Conservation (phyloP, 2,329 filamentous ascomycete species). For the Microdochium bolleyi region DNA sequence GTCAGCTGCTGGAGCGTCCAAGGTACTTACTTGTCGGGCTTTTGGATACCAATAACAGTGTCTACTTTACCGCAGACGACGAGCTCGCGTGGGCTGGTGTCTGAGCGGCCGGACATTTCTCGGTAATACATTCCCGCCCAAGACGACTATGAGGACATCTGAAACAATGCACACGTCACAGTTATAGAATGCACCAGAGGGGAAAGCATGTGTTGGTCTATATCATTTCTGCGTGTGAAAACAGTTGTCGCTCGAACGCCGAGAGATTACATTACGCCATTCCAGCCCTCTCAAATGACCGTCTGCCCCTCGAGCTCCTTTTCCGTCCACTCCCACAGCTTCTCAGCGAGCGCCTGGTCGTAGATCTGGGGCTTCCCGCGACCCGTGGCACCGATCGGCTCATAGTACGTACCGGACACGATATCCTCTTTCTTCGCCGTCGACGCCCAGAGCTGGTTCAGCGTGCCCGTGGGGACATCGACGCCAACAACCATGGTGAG, state of each 20-base stretch:
- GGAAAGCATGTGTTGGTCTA: neutral
- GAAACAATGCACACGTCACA: neutral
- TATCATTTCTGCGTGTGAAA: neutral
- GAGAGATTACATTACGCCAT: neutral
- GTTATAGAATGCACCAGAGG: neutral
- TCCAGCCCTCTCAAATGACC: neutral
- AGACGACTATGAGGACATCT: neutral
- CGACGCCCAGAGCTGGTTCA: slow-evolving; percentile 34
- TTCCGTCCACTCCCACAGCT: neutral
- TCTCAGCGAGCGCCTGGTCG: neutral
- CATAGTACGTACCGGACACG: slow-evolving; percentile 22
- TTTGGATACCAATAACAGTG: neutral
- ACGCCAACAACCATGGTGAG: neutral
- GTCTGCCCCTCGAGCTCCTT: neutral
- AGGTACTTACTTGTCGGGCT: neutral
- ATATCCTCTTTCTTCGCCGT: slow-evolving; percentile 19
- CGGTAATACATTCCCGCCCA: neutral
- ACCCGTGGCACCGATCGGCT: slow-evolving; percentile 19
- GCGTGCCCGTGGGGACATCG: slow-evolving; percentile 16
- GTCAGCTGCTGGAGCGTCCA: too few species aligned
- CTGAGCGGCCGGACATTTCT: neutral
- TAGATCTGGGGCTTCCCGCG: neutral
- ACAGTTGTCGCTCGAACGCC: neutral
- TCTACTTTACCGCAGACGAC: neutral
- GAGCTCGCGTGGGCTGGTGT: neutral